Conservation (phyloP, 1,139 yeast genomes). For the Pichia sp. region DNA sequence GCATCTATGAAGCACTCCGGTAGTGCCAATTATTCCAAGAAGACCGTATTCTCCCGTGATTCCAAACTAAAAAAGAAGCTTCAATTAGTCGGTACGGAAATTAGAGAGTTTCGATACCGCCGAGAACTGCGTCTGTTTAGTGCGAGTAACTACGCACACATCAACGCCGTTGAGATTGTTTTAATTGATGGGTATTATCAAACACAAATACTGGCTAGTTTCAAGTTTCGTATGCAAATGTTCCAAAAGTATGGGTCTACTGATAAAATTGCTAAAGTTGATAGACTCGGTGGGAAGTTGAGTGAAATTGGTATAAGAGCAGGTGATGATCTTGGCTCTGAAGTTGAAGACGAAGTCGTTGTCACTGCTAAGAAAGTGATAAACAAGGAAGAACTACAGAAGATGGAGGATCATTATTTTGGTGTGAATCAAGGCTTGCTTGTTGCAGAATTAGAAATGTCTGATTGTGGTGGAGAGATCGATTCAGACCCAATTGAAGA, state of each 20-base stretch:
- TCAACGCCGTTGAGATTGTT: constrained; percentile 13
- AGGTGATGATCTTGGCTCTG: constrained; percentile 12
- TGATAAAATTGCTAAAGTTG: constrained; percentile 1
- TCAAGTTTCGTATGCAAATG: constrained; percentile 11
- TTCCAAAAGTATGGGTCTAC: constrained; percentile 1
- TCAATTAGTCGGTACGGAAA: constrained; percentile 12
- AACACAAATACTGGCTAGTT: constrained; percentile 20
- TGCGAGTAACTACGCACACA: too few species aligned
- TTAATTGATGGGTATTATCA: constrained; percentile 26
- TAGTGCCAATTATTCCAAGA: constrained; percentile 3
- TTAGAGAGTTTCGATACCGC: constrained; percentile 16
- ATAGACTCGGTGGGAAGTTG: constrained; percentile 26
- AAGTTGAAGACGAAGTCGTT: not conserved
- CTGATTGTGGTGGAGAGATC: constrained; percentile 19
- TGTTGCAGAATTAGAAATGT: too few species aligned
- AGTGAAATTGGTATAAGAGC: constrained; percentile 9
- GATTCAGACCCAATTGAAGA: constrained; percentile 24
- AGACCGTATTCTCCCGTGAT: constrained; percentile 24
- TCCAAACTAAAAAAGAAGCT: constrained; percentile 17
- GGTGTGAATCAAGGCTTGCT: too few species aligned
- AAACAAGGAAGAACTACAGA: constrained; percentile 13
- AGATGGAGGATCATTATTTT: constrained; percentile 16
- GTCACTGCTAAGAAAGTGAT: not conserved
- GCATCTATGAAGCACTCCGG: constrained; percentile 1
- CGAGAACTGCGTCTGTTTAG: not conserved